Conservation (phyloP, 2,329 filamentous ascomycete genomes). For the Balansia obtecta region DNA sequence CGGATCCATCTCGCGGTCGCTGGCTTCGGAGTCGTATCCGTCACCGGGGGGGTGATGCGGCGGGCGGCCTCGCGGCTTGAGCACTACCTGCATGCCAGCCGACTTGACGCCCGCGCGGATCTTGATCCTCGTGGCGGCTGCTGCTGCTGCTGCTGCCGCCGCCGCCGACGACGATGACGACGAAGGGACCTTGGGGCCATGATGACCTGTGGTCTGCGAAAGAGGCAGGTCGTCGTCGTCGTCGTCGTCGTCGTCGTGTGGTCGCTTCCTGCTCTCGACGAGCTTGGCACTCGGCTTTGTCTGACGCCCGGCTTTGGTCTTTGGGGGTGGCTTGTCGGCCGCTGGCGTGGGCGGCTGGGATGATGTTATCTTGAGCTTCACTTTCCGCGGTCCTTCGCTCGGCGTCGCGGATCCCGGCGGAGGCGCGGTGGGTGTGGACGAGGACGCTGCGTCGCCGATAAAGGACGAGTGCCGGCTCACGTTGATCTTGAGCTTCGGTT, state of each 20-base stretch:
- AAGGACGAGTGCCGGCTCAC: constrained; percentile 24
- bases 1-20: constrained; percentile 78
- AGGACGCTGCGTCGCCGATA: constrained; percentile 15
- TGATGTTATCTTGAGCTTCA: constrained; percentile 30
- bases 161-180: background rate
- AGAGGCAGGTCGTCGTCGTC: constrained; percentile 35
- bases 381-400: constrained; percentile 22
- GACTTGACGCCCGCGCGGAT: constrained; percentile 29
- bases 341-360: constrained; percentile 27
- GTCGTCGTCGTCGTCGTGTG: constrained; percentile 43
- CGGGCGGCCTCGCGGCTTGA: constrained; percentile 55
- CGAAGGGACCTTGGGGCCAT: background rate
- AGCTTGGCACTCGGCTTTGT: constrained; percentile 47
- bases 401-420: constrained; percentile 12
- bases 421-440: constrained; percentile 8
- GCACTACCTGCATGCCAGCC: constrained; percentile 24
- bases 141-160: constrained; percentile 12
- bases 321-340: constrained; percentile 16
- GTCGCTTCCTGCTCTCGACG: constrained; percentile 47
- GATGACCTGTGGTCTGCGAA: constrained; percentile 9
- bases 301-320: constrained; percentile 48
- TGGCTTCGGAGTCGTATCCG: constrained; percentile 93
- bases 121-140: constrained; percentile 40
- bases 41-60: constrained; percentile 65
- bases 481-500: constrained; percentile 28